Evolutionary conservation across 2,329 filamentous ascomycete species (phyloP), one percentile per base, ranked within the genome.

Genomic region (Phaeosphaeriaceae sp.): DNA sequence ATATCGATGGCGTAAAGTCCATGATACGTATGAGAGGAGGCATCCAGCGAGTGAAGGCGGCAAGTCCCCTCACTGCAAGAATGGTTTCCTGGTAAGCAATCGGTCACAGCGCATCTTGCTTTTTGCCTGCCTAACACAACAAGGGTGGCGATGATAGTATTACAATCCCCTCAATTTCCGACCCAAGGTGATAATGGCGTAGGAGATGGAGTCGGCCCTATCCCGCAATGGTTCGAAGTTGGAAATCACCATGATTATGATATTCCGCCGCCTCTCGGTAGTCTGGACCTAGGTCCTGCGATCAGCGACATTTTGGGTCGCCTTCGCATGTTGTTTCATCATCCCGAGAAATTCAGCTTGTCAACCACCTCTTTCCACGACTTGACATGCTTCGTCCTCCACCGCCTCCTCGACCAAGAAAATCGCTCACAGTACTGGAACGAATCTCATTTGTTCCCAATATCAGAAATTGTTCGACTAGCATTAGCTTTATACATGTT

Each of bases 91-190:
- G 81, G 81, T 82, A 60, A 68, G 77, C 23, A 21, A 11, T n/a
- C 11, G 12, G 15, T 29, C 12, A 17, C 18, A 23, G 6, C 16
- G 11, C 16, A 16, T 2, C 12, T 15, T 9, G 6, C 12, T 15
- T 9, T 9, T 1, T 28, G n/a, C 13, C 2, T 32, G 20, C 8
- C 50, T 58, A 8, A 56, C 58, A 17, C 9, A 9, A 6, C 2
- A 26, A 84, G 83, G 83, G 80, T 84, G n/a, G 81, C 81, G 0
- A 74, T 85, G 75, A 70, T 85, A 3, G 75, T 85, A 5, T 81
- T 72, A 49, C 79, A 79, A 6, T 42, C 58, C 18, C 82, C 82
- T 15, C 82, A 84, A 50, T 85, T 84, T 48, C 49, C 72, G 3
- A 77, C 75, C 0, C 81, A 84, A 46, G 76, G 83, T 54, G 79